Conservation (phyloP, 2,329 filamentous ascomycete species). For the Aspergillus sp. region DNA sequence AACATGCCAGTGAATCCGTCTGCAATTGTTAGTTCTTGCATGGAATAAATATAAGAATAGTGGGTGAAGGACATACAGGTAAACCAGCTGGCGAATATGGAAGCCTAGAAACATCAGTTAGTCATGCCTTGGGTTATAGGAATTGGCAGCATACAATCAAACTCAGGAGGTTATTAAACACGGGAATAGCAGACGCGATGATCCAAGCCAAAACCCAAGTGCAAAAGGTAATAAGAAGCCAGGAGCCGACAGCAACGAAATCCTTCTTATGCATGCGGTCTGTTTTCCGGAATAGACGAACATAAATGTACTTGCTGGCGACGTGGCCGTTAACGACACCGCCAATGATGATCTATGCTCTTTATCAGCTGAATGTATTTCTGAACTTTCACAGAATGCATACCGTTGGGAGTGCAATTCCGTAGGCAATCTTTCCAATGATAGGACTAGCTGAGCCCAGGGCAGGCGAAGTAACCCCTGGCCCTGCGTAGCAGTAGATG, state of each 20-base stretch:
- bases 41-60: background rate
- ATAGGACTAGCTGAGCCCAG: constrained; percentile 60
- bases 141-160: constrained; percentile 47
- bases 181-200: constrained; percentile 68
- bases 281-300: constrained; percentile 62
- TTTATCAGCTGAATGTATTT: background rate
- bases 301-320: constrained; percentile 65
- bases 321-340: constrained; percentile 71
- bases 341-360: constrained; percentile 60
- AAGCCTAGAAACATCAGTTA: constrained; percentile 31
- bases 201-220: constrained; percentile 65
- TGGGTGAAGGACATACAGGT: constrained; percentile 37
- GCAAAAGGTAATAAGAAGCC: constrained; percentile 57
- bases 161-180: constrained; percentile 67
- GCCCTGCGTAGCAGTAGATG: constrained; percentile 67
- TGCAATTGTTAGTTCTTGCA: background rate
- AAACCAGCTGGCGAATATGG: constrained; percentile 70
- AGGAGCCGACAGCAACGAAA: constrained; percentile 54
- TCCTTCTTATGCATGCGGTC: constrained; percentile 56
- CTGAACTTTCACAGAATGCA: background rate
- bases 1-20: constrained; percentile 36
- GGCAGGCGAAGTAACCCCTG: constrained; percentile 63
- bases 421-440: constrained; percentile 66
- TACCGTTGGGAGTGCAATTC: constrained; percentile 64
- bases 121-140: background rate